Conservation (phyloP, 192 early-diverging fungal species). For the Chytriomyces sp. region DNA sequence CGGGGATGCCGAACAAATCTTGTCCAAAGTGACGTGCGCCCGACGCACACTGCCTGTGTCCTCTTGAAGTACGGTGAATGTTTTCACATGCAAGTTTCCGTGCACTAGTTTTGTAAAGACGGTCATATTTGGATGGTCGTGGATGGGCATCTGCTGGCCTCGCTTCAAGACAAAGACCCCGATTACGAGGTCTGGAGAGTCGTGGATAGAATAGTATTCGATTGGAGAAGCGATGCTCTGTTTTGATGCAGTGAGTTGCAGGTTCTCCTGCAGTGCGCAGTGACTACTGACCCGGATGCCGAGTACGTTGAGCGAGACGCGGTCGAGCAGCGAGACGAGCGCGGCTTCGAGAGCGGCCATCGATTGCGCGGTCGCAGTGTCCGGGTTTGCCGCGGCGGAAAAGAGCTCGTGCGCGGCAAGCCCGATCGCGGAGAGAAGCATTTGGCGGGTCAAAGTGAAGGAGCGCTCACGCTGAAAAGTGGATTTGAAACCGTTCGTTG, state of each 20-base stretch:
- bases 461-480: neutral
- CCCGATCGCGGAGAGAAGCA: neutral
- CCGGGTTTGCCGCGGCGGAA: neutral
- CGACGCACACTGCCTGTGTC: neutral
- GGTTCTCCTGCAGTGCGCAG: neutral
- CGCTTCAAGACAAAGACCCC: slow-evolving; percentile 44
- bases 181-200: slow-evolving; percentile 37
- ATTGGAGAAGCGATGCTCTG: neutral
- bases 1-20: slow-evolving; percentile 3
- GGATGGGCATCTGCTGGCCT: slow-evolving; percentile 44
- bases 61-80: slow-evolving; percentile 13
- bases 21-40: slow-evolving; percentile 1
- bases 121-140: slow-evolving; percentile 54
- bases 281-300: neutral
- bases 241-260: neutral
- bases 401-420: slow-evolving; percentile 17
- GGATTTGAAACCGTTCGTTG: neutral
- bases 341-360: slow-evolving; percentile 4
- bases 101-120: slow-evolving; percentile 48
- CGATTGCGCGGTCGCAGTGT: neutral
- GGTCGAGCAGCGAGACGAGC: neutral
- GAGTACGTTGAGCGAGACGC: neutral
- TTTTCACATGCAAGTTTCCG: slow-evolving; percentile 44
- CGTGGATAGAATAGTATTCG: slow-evolving; percentile 27
- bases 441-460: neutral